Evolutionary conservation across 305 asterid genomes (phyloP).

Genomic region (Solanum aculeatissimum): DNA sequence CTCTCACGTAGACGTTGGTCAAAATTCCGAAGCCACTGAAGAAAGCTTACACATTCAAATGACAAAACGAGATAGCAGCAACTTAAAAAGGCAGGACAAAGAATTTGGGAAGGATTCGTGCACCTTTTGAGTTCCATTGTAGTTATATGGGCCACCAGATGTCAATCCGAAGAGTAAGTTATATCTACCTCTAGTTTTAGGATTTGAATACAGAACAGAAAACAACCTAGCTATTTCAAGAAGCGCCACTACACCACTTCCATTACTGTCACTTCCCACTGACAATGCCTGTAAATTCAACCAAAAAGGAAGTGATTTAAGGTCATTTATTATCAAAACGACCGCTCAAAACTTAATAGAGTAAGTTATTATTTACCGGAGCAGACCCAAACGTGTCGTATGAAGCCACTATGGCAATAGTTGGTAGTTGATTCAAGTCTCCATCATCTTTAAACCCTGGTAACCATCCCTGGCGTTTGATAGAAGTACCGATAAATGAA

Average conservation of each 20-base stretch:
- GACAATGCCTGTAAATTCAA: constrained; percentile 48
- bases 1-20: constrained; percentile 91
- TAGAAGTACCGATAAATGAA: neutral
- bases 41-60: constrained; percentile 14
- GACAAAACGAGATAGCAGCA: neutral
- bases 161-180: constrained; percentile 82
- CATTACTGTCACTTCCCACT: constrained; percentile 90
- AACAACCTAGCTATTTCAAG: constrained; percentile 90
- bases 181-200: constrained; percentile 87
- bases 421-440: constrained; percentile 60
- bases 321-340: neutral
- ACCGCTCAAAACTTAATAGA: neutral
- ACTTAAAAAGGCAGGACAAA: neutral
- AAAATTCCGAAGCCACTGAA: constrained; percentile 86
- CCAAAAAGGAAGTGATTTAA: neutral
- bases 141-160: constrained; percentile 95
- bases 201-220: constrained; percentile 77
- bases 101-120: neutral
- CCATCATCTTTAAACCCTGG: constrained; percentile 57
- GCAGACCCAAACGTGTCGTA: constrained; percentile 53
- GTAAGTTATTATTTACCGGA: constrained; percentile 33
- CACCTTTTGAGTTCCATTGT: constrained; percentile 92
- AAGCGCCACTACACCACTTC: constrained; percentile 90
- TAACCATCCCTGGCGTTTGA: constrained; percentile 29
- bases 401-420: constrained; percentile 74